Evolutionary conservation across 2,329 filamentous ascomycete genomes (phyloP).

Genomic region (Fusarium sp.): DNA sequence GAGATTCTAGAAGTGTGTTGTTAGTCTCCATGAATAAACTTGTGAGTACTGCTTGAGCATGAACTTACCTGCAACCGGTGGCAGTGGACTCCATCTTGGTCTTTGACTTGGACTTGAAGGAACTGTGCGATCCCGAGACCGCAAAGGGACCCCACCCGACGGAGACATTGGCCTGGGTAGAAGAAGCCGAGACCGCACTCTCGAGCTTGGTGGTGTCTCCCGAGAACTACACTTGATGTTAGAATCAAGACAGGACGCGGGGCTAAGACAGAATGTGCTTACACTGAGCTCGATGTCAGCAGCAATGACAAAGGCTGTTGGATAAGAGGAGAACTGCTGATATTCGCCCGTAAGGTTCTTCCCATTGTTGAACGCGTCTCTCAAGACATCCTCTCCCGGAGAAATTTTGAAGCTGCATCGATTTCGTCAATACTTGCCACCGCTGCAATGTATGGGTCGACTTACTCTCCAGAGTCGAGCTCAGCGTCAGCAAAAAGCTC

Average conservation of each 20-base stretch:
- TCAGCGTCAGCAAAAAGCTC: neutral
- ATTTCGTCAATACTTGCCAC: no score
- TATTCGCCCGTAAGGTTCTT: neutral
- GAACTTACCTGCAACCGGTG: no score
- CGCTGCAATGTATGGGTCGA: neutral
- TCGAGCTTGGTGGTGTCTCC: conserved; percentile 5
- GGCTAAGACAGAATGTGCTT: neutral
- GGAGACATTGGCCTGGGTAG: neutral
- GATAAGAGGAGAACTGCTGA: conserved; percentile 1
- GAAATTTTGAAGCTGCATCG: neutral
- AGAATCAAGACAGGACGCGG: no score
- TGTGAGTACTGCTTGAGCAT: no score
- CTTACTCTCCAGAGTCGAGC: neutral
- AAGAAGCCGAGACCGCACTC: neutral
- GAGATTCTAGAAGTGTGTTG: no score
- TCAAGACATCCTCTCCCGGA: neutral
- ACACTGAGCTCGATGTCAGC: neutral
- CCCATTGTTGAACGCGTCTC: neutral
- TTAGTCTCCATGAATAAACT: no score
- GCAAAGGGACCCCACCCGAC: conserved; percentile 4
- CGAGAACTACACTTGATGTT: neutral
- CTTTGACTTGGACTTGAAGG: neutral
- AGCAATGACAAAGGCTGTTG: conserved; percentile 3
- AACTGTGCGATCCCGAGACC: neutral
- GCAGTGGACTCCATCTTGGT: no score